Evolutionary conservation across 2,329 filamentous ascomycete genomes (phyloP), one percentile per base, ranked within the genome.

Genomic region (Arthrobotrys iridis): DNA sequence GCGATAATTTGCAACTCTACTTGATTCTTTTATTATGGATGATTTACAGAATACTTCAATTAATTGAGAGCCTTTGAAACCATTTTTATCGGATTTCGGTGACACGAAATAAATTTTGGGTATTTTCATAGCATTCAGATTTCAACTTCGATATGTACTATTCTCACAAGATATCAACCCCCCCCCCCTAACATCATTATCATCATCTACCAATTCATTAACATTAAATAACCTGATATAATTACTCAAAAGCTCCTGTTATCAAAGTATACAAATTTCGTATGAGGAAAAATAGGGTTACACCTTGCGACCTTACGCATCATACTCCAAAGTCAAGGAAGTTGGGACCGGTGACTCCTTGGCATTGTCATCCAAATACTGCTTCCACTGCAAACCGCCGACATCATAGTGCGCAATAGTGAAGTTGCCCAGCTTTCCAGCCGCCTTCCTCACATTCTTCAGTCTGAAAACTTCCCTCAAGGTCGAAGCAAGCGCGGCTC

Each of bases 351-450:
- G 84, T 11, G 80, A 82, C 79, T 86, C 85, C 68, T 81, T 83
- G 7, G 84, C 81, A 77, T 82, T 84, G 5, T 80, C 81, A 81
- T 86, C 85, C 45, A 87, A 79, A 77, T 86, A 87, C 60, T 83
- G 80, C 78, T 82, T 82, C 81, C 85, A 83, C 58, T 82, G 83
- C 1, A 86, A 81, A 1, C 85, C 85, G 5, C 83, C 84, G 78
- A 86, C 79, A 15, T 85, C 81, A 60, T 84, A 82, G 72, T 85
- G 82, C 0, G 84, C 82, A 8, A 81, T 81, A 1, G 79, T 81
- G 60, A 87, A 85, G 15, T 81, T 77, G 0, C 84, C 84, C 26
- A 79, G 79, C 33, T 77, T 78, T 1, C 83, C 83, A 6, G 76
- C 46, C 0, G 82, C 83, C 37, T 83, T 79, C 6, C 83, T 79